Evolutionary conservation across 1,284 basidiomycete genomes (phyloP).

Genomic region (Austropuccinia psidii): DNA sequence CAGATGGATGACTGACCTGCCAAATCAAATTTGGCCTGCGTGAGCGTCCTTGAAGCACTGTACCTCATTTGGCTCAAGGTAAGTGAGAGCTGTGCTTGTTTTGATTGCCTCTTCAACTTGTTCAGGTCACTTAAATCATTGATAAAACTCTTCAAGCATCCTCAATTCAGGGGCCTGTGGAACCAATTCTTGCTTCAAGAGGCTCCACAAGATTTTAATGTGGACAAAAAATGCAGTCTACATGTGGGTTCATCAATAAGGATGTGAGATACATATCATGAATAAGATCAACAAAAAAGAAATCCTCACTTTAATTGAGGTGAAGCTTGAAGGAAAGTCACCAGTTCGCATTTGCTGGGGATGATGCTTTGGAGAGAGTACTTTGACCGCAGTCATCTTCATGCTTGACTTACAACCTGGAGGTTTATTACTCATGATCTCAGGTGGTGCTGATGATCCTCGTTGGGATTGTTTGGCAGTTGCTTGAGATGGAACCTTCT

Average conservation of each 20-base stretch:
- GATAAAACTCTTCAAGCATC: slow-evolving; percentile 1
- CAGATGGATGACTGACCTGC: background rate
- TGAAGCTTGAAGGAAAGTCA: background rate
- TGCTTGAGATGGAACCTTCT: background rate
- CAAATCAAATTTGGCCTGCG: background rate
- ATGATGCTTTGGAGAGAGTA: slow-evolving; percentile 1
- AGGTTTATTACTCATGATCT: background rate
- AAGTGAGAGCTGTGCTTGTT: too few relatives aligned
- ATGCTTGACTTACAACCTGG: background rate
- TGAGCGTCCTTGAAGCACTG: background rate
- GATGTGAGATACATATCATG: background rate
- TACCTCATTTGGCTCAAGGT: background rate
- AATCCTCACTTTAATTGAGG: background rate
- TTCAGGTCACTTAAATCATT: background rate
- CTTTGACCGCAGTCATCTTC: background rate
- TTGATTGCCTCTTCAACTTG: background rate
- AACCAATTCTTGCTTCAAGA: slow-evolving; percentile 11
- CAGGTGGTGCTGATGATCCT: background rate
- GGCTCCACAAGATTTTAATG: slow-evolving; percentile 25
- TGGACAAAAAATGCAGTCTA: slow-evolving; percentile 26
- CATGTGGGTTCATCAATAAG: background rate
- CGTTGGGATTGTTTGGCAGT: background rate
- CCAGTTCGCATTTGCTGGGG: slow-evolving; percentile 7
- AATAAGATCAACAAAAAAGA: background rate
- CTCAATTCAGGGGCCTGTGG: background rate